phyloP scores from a whole-genome alignment of 257 asterid genomes.

The Primulina eburnea region DNA sequence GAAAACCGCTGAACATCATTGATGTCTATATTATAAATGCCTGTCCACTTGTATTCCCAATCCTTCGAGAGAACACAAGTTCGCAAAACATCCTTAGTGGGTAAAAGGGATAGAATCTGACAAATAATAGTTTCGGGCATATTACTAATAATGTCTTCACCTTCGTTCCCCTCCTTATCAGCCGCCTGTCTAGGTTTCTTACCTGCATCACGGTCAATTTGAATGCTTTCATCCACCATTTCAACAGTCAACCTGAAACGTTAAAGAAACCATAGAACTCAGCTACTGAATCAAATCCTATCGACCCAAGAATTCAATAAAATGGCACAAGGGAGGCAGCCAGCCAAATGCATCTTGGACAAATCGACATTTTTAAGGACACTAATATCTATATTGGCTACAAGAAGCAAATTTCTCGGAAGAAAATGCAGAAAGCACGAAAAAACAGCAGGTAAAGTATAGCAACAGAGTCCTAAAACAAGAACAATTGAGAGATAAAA shows the following conservation, averaged over 20 bases:
- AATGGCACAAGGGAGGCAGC: no score
- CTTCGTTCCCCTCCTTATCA: background rate
- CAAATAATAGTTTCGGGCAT: background rate
- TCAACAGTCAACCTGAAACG: background rate
- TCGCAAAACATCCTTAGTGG: background rate
- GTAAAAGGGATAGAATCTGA: conserved; percentile 3
- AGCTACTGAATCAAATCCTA: no score
- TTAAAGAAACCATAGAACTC: background rate
- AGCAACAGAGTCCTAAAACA: no score
- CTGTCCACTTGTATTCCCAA: conserved; percentile 13
- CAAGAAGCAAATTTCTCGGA: no score
- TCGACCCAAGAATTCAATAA: no score
- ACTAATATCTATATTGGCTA: no score
- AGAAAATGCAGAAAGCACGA: no score
- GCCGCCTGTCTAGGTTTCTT: no score
- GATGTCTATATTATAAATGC: background rate
- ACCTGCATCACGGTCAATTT: background rate
- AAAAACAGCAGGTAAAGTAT: no score
- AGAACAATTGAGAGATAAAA: no score
- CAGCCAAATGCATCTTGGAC: no score
- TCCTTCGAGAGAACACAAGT: conserved; percentile 7
- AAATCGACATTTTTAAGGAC: no score
- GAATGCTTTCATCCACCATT: background rate
- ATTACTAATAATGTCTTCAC: conserved; percentile 5
- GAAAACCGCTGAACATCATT: background rate